Evolutionary conservation across 2,329 filamentous ascomycete genomes (phyloP), one percentile per base, ranked within the genome.

Genomic region (Colletotrichum caudatum): DNA sequence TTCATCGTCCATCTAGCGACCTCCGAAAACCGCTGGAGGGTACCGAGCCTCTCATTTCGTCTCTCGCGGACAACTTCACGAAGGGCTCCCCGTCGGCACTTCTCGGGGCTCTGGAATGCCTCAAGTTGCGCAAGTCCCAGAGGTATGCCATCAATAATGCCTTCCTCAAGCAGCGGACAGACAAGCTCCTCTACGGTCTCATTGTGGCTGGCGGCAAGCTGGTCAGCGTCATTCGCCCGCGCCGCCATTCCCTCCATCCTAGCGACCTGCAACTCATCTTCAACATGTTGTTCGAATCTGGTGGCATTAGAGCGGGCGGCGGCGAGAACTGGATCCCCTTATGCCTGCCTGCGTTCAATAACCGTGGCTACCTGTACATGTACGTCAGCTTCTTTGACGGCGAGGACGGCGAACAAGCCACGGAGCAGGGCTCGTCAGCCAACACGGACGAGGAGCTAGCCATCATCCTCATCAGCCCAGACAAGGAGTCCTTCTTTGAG

Each of bases 281-380:
- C 86, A 98, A 98, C 79, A 99, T 99, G 97, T 90, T 99, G 2
- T 99, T 99, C 77, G 95, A 97, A 82, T 96, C 95, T 2, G 94
- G 94, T 60, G 93, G 94, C 54, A 92, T 99, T 79, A 95, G 96
- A 79, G 92, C 94, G 26, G 95, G 93, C 7, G 94, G 88, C 50
- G 96, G 95, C 39, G 96, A 99, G 81, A 98, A 95, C 77, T 99
- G 96, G 96, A 95, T 98, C 59, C 96, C 96, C 0, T 87, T 99
- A 8, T 99, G 96, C 77, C 87, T 99, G 3, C 97, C 96, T 0
- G 95, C 95, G 6, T 99, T 99, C 84, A 99, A 99, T 83, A 98
- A 94, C 80, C 93, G 91, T 63, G 97, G 96, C 35, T 99, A 97
- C 79, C 87, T 99, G 1, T 98, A 99, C 84, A 98, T 99, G 94